These are phyloP conservation scores for Gamarada debralockiae DNA, from an alignment of 495 filamentous ascomycete genomes.

Conservation along the genomic window DNA sequence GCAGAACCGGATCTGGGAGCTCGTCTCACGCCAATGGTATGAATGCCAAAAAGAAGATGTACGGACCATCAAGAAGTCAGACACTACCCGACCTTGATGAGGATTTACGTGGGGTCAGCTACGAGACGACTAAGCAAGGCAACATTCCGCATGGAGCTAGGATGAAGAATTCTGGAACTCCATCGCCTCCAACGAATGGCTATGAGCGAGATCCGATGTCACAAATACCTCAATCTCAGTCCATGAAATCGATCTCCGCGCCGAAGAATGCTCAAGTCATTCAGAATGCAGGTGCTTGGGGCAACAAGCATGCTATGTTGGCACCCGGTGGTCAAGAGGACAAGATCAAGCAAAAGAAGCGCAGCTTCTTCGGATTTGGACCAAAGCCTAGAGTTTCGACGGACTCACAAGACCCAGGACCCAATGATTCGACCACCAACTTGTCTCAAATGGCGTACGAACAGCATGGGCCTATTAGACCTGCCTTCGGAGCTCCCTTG, in stretches of 20 bases:
- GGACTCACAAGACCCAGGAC: slow-evolving; percentile 18
- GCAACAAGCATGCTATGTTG: slow-evolving; percentile 55
- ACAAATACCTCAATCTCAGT: slow-evolving; percentile 30
- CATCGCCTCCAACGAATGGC: slow-evolving; percentile 23
- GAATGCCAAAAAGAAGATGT: slow-evolving; percentile 50
- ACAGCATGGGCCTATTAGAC: slow-evolving; percentile 54
- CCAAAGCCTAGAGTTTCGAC: slow-evolving; percentile 45
- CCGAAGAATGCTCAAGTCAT: slow-evolving; percentile 86
- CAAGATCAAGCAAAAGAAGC: slow-evolving; percentile 79
- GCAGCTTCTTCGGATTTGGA: slow-evolving; percentile 92
- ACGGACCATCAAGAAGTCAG: slow-evolving; percentile 16
- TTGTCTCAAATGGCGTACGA: slow-evolving; percentile 37
- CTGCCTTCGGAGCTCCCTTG: slow-evolving; percentile 83
- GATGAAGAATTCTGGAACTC: slow-evolving; percentile 19
- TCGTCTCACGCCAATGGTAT: slow-evolving; percentile 33
- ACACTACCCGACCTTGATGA: slow-evolving; percentile 34
- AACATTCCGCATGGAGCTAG: slow-evolving; percentile 34
- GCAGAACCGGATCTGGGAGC: slow-evolving; percentile 23
- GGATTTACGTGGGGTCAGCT: slow-evolving; percentile 73
- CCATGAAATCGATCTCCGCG: slow-evolving; percentile 69
- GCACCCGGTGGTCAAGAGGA: slow-evolving; percentile 44
- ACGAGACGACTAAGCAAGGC: slow-evolving; percentile 76
- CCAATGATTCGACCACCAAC: slow-evolving; percentile 33
- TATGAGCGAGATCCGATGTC: slow-evolving; percentile 28
- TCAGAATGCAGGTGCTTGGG: slow-evolving; percentile 83